Conservation (phyloP, 2,329 filamentous ascomycete genomes). For the Didymella pinodella region DNA sequence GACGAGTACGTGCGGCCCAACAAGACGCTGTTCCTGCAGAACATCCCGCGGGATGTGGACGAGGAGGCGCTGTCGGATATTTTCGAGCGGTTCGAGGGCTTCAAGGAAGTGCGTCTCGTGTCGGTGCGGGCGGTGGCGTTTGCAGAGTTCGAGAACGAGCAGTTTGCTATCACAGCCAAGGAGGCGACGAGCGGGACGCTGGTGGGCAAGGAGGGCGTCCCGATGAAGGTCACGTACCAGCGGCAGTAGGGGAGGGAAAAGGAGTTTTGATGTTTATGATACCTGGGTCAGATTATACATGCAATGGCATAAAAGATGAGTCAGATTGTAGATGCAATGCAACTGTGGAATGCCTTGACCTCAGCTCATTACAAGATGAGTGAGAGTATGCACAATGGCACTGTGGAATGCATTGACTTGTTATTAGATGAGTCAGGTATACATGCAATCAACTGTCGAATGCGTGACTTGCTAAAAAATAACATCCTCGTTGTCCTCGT, state of each 20-base stretch:
- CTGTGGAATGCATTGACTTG: no score
- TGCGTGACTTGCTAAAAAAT: constrained; percentile 71
- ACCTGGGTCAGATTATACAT: constrained; percentile 1
- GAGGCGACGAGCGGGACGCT: constrained; percentile 89
- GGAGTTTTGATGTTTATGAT: constrained; percentile 34
- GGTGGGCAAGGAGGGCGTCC: constrained; percentile 75
- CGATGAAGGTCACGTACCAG: constrained; percentile 96
- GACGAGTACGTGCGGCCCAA: constrained; percentile 98
- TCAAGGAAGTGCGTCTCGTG: constrained; percentile 89
- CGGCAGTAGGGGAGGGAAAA: constrained; percentile 67
- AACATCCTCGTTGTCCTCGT: constrained; percentile 81
- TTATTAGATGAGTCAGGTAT: not conserved
- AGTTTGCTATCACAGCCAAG: constrained; percentile 89
- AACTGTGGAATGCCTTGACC: no score
- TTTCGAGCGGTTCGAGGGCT: constrained; percentile 90
- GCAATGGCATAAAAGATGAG: not conserved
- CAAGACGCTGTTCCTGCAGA: constrained; percentile 94
- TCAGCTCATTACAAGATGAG: no score
- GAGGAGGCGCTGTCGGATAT: constrained; percentile 79
- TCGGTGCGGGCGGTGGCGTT: constrained; percentile 92
- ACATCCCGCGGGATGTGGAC: constrained; percentile 86
- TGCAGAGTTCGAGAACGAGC: constrained; percentile 92
- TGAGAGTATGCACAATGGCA: no score
- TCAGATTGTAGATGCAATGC: no score
- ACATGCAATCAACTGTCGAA: constrained; percentile 1